Percentiles rank a stretch among this genome's conserved stretches.
phyloP scores from a whole-genome alignment of 192 early-diverging fungal species.

The Linnemannia schmuckeri region DNA sequence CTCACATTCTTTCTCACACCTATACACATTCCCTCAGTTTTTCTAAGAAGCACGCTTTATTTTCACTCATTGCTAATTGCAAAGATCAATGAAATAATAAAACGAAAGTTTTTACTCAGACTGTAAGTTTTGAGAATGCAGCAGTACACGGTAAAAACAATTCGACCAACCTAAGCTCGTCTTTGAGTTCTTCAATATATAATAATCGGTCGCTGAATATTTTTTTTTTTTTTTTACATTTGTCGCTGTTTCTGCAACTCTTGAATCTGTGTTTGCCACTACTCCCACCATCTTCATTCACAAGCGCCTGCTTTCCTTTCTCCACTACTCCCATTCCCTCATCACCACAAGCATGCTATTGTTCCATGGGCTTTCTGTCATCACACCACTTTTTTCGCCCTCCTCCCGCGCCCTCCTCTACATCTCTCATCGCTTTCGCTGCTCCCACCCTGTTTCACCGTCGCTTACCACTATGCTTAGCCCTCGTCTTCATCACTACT shows the following conservation, averaged over 20 bases:
- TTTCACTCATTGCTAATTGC: background rate
- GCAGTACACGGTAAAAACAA: no score
- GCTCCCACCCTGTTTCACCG: background rate
- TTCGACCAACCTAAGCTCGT: no score
- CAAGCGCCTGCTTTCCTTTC: no score
- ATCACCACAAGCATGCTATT: background rate
- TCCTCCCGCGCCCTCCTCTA: background rate
- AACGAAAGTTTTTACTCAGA: background rate
- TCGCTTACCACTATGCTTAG: background rate
- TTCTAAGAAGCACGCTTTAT: no score
- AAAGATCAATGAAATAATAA: constrained; percentile 2
- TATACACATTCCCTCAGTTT: no score
- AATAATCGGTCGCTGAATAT: no score
- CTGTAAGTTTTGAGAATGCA: background rate
- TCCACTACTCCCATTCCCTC: background rate
- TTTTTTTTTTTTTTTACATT: background rate
- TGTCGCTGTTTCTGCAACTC: background rate
- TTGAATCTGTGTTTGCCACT: background rate
- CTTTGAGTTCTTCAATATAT: no score
- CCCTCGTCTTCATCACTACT: background rate
- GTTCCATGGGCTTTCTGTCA: background rate
- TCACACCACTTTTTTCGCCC: background rate
- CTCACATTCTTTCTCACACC: no score
- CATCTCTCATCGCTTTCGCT: background rate
- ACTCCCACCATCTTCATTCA: background rate